Evolutionary conservation across 192 early-diverging fungal species (phyloP).

Genomic region (Cetraspora pellucida): DNA sequence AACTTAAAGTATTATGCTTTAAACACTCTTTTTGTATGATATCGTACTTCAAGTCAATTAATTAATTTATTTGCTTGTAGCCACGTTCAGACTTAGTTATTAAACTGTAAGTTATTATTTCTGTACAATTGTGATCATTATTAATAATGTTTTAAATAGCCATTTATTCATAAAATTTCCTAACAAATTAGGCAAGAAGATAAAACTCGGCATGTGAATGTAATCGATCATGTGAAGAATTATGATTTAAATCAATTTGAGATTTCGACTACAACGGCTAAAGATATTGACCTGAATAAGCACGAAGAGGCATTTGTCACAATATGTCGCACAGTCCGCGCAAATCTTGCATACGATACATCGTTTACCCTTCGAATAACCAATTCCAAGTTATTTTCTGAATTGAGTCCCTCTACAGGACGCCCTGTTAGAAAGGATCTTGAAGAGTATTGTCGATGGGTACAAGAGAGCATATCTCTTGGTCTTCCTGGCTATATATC

Average conservation of each 20-base stretch:
- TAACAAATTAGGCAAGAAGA: background rate
- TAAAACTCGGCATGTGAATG: background rate
- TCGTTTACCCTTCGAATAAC: constrained; percentile 1
- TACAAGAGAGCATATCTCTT: background rate
- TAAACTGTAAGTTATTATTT: background rate
- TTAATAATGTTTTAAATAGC: background rate
- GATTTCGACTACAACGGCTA: background rate
- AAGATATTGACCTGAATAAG: background rate
- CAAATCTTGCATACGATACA: background rate
- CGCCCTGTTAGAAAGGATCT: background rate
- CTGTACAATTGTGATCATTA: background rate
- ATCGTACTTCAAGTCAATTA: background rate
- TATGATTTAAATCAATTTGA: background rate
- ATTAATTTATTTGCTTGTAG: background rate
- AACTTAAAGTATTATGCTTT: background rate
- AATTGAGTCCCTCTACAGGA: background rate
- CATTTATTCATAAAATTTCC: background rate
- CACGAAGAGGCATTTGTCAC: constrained; percentile 13
- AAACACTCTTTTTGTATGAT: background rate
- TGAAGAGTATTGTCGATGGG: background rate
- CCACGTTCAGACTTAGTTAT: background rate
- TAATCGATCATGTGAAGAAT: background rate
- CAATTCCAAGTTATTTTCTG: background rate
- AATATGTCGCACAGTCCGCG: background rate
- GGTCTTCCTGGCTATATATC: background rate